Evolutionary conservation across 2,329 filamentous ascomycete genomes (phyloP).

Genomic region (Albophoma yamanashiensis): DNA sequence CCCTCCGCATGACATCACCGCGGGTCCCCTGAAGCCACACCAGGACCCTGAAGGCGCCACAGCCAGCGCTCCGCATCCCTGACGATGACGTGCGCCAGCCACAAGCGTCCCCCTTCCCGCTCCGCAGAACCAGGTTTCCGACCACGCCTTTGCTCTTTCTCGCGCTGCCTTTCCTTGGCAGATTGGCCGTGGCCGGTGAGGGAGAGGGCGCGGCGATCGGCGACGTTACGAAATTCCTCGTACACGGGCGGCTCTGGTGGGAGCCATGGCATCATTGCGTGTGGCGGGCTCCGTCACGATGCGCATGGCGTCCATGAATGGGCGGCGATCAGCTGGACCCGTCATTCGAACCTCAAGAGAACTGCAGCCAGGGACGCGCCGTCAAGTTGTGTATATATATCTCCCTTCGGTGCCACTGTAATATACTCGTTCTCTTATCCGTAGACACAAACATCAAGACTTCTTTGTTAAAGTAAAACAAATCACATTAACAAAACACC

Average conservation of each 20-base stretch:
- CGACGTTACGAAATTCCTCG: neutral
- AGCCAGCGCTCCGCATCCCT: neutral
- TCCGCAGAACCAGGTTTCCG: neutral
- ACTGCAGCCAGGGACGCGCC: neutral
- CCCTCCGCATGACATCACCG: neutral
- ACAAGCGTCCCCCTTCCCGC: neutral
- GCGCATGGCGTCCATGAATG: neutral
- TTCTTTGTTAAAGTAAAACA: neutral
- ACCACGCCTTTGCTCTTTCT: neutral
- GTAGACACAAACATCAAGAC: neutral
- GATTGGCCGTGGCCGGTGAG: neutral
- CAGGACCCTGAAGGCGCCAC: neutral
- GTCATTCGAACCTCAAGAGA: neutral
- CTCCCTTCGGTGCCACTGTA: neutral
- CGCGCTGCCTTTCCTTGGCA: neutral
- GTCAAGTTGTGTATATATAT: neutral
- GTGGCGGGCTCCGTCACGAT: neutral
- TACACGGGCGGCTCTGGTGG: neutral
- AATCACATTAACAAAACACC: neutral
- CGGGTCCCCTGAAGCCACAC: neutral
- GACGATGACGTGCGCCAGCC: neutral
- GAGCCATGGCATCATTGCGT: neutral
- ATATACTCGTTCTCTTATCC: neutral
- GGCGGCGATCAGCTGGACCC: neutral
- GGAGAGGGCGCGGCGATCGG: neutral